Conservation (phyloP, 352 stramenopile species). For the Phytophthora syringae region DNA sequence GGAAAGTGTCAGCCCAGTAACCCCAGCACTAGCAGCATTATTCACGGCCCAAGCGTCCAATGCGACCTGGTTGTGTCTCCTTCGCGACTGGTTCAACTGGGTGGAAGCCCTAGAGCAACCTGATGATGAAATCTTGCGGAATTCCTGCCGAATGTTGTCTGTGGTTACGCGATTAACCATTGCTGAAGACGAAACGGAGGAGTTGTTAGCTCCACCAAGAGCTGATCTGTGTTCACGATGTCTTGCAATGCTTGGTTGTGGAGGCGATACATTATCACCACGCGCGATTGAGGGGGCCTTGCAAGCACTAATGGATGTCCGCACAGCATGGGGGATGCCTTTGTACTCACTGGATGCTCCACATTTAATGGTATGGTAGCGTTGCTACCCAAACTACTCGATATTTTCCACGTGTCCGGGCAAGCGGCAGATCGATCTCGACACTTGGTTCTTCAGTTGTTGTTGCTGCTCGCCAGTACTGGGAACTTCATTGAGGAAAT, state of each 20-base stretch:
- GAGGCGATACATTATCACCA: conserved; percentile 5
- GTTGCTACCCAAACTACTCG: conserved; percentile 46
- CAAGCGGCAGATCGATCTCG: conserved; percentile 33
- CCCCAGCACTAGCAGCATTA: conserved; percentile 14
- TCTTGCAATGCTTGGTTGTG: conserved; percentile 22
- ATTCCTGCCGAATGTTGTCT: conserved; percentile 38
- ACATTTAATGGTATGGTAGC: conserved; percentile 18
- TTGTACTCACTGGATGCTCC: conserved; percentile 36
- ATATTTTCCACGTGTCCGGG: conserved; percentile 42
- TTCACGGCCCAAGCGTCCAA: conserved; percentile 23
- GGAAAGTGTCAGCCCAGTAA: conserved; percentile 31
- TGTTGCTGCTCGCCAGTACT: conserved; percentile 65
- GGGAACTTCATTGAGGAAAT: conserved; percentile 60
- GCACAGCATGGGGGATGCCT: conserved; percentile 36
- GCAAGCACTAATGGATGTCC: conserved; percentile 37
- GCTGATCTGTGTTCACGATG: conserved; percentile 23
- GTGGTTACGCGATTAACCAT: conserved; percentile 16
- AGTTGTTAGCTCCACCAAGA: conserved; percentile 5
- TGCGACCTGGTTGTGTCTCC: conserved; percentile 27
- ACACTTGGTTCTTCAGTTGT: conserved; percentile 53
- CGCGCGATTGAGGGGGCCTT: conserved; percentile 30
- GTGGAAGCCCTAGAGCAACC: conserved; percentile 10
- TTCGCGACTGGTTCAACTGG: conserved; percentile 29
- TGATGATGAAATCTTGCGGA: conserved; percentile 17
- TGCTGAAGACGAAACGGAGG: conserved; percentile 10